Conservation (phyloP, 495 filamentous ascomycete genomes). For the Arthonia radiata region DNA sequence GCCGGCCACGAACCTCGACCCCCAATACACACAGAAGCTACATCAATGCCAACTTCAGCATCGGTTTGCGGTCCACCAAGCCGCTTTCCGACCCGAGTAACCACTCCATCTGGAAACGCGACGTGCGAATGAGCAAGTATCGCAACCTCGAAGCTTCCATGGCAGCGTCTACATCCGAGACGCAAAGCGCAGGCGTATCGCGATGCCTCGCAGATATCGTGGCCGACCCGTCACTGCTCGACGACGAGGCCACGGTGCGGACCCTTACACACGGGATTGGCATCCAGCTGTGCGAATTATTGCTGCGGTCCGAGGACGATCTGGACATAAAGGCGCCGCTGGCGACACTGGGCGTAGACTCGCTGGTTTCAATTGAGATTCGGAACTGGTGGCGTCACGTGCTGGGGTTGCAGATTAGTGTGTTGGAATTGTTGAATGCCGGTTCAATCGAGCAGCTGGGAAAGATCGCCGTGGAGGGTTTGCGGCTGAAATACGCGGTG, state of each 20-base stretch:
- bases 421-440: constrained; percentile 14
- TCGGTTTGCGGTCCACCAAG: constrained; percentile 5
- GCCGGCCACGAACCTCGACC: too few species aligned
- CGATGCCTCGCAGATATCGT: constrained; percentile 4
- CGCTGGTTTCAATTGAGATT: constrained; percentile 23
- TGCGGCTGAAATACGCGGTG: too few species aligned
- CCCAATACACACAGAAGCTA: too few species aligned
- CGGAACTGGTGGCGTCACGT: constrained; percentile 15
- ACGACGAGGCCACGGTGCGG: constrained; percentile 3
- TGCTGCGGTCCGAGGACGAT: constrained; percentile 18
- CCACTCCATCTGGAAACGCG: constrained; percentile 7
- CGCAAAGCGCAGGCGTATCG: constrained; percentile 5
- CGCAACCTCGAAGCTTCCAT: constrained; percentile 9
- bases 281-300: constrained; percentile 12
- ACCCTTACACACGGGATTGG: constrained; percentile 12
- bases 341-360: constrained; percentile 18
- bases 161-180: constrained; percentile 1
- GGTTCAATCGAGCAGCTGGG: constrained; percentile 11
- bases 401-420: constrained; percentile 15
- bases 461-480: constrained; percentile 5
- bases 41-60: too few species aligned
- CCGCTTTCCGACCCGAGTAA: constrained; percentile 5
- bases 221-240: constrained; percentile 6
- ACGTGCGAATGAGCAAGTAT: constrained; percentile 11
- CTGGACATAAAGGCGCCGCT: constrained; percentile 14